A percentile compares a stretch with the other conserved stretches of the same genome.
Evolutionary conservation across 108 stramenopile genomes (phyloP).

Genomic region (Hondaea fermentalgiana): DNA sequence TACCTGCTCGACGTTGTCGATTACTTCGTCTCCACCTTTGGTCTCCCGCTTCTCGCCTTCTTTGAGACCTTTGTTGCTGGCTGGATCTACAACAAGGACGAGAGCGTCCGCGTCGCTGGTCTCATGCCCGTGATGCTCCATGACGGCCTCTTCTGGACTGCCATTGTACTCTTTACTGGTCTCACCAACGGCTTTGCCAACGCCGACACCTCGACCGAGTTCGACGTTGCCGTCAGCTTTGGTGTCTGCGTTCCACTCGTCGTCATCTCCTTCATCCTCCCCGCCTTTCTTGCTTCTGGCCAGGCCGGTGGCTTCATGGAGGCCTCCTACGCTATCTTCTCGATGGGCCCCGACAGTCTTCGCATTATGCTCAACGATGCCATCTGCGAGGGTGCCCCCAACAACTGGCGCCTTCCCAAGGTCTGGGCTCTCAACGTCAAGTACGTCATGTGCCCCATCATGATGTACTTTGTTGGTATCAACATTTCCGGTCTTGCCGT

Average conservation of each 20-base stretch:
- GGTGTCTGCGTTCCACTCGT: slow-evolving; percentile 32
- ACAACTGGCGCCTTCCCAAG: slow-evolving; percentile 38
- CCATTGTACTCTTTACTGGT: slow-evolving; percentile 42
- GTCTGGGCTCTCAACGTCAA: slow-evolving; percentile 51
- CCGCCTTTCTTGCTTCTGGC: slow-evolving; percentile 21
- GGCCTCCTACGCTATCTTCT: slow-evolving; percentile 40
- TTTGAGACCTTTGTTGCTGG: slow-evolving; percentile 54
- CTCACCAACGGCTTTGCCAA: slow-evolving; percentile 48
- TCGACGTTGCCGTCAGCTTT: slow-evolving; percentile 22
- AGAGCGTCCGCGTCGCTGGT: slow-evolving; percentile 34
- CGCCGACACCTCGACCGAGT: slow-evolving; percentile 34
- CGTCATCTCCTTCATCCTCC: slow-evolving; percentile 32
- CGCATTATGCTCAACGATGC: slow-evolving; percentile 40
- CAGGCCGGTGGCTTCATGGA: slow-evolving; percentile 33
- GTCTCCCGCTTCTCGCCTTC: slow-evolving; percentile 49
- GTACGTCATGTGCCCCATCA: slow-evolving; percentile 48
- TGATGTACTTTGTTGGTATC: slow-evolving; percentile 43
- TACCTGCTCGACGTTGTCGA: slow-evolving; percentile 56
- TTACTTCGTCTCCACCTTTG: slow-evolving; percentile 59
- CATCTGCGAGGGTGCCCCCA: slow-evolving; percentile 29
- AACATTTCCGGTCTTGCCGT: background rate
- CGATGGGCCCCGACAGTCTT: slow-evolving; percentile 34
- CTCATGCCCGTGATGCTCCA: slow-evolving; percentile 35
- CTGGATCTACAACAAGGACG: slow-evolving; percentile 52
- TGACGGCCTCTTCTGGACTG: slow-evolving; percentile 43